Conservation (phyloP, 805 yeast species). For the Kockiozyma suomiensis region DNA sequence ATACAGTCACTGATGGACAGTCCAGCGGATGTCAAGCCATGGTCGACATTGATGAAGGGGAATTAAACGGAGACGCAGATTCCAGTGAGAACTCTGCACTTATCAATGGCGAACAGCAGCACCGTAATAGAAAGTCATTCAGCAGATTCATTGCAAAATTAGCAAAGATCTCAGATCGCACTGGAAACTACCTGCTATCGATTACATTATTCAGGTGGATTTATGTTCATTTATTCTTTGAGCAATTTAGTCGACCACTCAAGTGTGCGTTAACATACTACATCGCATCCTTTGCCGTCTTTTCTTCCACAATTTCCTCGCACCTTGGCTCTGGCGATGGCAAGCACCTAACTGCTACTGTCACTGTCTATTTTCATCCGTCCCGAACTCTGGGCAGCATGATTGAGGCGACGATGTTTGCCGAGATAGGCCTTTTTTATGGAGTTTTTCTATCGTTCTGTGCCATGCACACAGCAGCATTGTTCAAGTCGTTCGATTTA, state of each 20-base stretch:
- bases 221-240: slow-evolving; percentile 14
- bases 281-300: slow-evolving; percentile 75
- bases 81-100: slow-evolving; percentile 11
- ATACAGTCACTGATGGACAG: not conserved
- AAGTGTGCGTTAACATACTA: slow-evolving; percentile 75
- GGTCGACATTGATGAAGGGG: slow-evolving; percentile 3
- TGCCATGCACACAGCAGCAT: slow-evolving; percentile 56
- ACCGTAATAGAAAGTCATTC: not conserved
- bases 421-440: slow-evolving; percentile 55
- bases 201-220: slow-evolving; percentile 14
- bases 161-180: not conserved
- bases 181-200: not conserved
- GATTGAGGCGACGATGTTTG: slow-evolving; percentile 72
- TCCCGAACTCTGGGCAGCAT: slow-evolving; percentile 77
- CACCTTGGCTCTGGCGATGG: slow-evolving; percentile 68
- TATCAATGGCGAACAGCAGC: not conserved
- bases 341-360: slow-evolving; percentile 80
- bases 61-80: not conserved
- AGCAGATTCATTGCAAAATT: not conserved
- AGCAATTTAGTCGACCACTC: slow-evolving; percentile 37
- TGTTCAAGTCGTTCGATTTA: slow-evolving; percentile 50
- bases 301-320: slow-evolving; percentile 48
- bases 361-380: slow-evolving; percentile 86
- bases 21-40: slow-evolving; percentile 9
- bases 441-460: slow-evolving; percentile 56